Base-by-base conservation (phyloP, 1,139 yeast genomes). In the Candida sanyaensis region DNA sequence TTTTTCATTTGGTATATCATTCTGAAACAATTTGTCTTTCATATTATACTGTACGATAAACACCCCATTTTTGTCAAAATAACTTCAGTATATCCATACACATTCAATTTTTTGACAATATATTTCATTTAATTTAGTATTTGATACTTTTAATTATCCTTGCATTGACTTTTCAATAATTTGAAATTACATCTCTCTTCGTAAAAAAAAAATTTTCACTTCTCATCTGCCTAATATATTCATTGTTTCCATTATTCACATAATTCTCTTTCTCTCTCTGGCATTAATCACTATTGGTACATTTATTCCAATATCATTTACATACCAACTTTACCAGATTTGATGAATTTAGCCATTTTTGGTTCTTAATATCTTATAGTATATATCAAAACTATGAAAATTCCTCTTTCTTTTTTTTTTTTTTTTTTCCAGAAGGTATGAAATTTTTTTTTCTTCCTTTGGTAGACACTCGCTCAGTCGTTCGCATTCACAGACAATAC, bases 281-380 rank as follows among this genome's bases (percentile, higher is more conserved):
- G 38, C 21, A 32, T 38, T 37, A 24, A 28, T 46, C 46, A 34
- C 37, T 11, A 21, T 10, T 41, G 26, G 10, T 37, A 37, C 42
- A 13, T 8, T 31, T 24, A 33, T 30, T 21, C 10, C 23, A 41
- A 55, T 7, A 5, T 27, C 21, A 10, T 34, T 41, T 79, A 87
- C 96, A 78, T 87, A 88, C 95, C 96, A 88, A 92, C 98, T 89
- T 90, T 92, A 86, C 97, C 97, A 77, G 97, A 88, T 85, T 92
- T 92, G 83, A 92, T 86, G 87, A 92, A 92, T 82, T 92, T 92
- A 82, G 96, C 93, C 93, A 87, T 87, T 78, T 80, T 79, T 52
- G 50, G 30, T 48, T 41, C 36, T 24, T 41, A 31, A 33, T 31
- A 31, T 40, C 42, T 41, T 41, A 41, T 11, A 41, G 42, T 53